A percentile compares a stretch with the other conserved stretches of the same genome.
These are phyloP conservation scores for Saturnispora diversa DNA, from an alignment of 805 yeast species.

Conservation along the genomic window DNA sequence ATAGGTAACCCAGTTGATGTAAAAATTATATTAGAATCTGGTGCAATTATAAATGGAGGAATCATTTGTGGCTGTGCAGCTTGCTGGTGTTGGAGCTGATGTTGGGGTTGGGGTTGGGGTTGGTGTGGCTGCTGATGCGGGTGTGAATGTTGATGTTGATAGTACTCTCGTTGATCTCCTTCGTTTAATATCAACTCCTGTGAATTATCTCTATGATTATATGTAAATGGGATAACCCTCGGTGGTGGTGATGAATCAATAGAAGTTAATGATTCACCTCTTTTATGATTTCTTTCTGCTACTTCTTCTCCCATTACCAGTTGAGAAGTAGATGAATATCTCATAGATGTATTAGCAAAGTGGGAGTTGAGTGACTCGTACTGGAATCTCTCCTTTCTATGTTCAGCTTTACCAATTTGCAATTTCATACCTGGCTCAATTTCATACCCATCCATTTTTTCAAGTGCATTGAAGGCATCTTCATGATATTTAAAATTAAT, in stretches of 20 bases:
- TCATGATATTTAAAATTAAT: constrained; percentile 42
- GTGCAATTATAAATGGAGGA: constrained; percentile 23
- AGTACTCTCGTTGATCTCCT: too few species aligned
- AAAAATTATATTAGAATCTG: constrained; percentile 25
- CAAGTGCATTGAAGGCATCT: constrained; percentile 37
- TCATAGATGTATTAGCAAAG: constrained; percentile 3
- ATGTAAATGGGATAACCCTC: too few species aligned
- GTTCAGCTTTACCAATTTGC: constrained; percentile 40
- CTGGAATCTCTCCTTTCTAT: constrained; percentile 27
- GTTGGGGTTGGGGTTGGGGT: neutral
- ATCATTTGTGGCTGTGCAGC: neutral
- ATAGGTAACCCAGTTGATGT: constrained; percentile 32
- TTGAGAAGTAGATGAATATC: neutral
- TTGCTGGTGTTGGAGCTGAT: neutral
- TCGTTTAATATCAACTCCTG: too few species aligned
- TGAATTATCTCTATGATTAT: too few species aligned
- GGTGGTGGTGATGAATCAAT: too few species aligned
- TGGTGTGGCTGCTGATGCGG: neutral
- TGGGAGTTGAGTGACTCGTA: constrained; percentile 20
- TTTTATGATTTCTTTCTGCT: too few species aligned
- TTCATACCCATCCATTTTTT: constrained; percentile 35
- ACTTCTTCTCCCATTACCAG: too few species aligned
- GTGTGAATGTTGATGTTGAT: too few species aligned
- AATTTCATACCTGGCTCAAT: constrained; percentile 26
- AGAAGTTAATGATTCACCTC: too few species aligned